A percentile compares a stretch with the other conserved stretches of the same genome.
Conservation (phyloP, 495 filamentous ascomycete species). For the Neurospora sp. region DNA sequence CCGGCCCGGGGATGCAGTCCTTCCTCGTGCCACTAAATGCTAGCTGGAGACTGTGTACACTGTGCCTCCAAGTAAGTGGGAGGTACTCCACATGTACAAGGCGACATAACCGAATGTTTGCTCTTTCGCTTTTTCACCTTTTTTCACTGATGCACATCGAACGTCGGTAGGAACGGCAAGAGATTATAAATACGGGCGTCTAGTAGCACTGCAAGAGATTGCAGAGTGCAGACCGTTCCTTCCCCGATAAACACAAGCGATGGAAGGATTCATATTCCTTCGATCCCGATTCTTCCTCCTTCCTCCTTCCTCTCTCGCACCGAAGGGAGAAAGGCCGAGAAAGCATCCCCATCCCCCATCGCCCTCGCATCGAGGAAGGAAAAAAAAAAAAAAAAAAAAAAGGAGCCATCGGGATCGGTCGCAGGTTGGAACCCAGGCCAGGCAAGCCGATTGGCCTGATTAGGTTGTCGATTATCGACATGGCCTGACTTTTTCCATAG, state of each 20-base stretch:
- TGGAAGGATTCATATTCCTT: not conserved
- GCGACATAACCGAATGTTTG: not conserved
- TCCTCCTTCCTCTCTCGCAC: not conserved
- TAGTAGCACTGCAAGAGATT: not conserved
- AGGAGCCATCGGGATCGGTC: not conserved
- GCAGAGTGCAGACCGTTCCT: not conserved
- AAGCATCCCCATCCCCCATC: not conserved
- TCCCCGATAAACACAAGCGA: not conserved
- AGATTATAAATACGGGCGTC: not conserved
- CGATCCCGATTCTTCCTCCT: not conserved
- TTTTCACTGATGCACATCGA: not conserved
- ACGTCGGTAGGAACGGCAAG: not conserved
- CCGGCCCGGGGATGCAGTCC: not conserved
- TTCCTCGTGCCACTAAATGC: not conserved
- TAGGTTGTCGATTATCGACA: conserved; percentile 7
- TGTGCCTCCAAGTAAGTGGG: not conserved
- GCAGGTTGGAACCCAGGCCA: not conserved
- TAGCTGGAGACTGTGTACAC: not conserved
- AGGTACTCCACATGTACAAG: not conserved
- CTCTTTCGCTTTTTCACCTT: not conserved
- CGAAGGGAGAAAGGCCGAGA: not conserved
- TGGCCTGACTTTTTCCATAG: conserved; percentile 18
- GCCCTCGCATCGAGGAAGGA: not conserved
- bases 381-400: not conserved
- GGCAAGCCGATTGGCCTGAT: conserved; percentile 9